Conservation (phyloP, 495 filamentous ascomycete genomes). For the Penicillium cosmopolitanum region DNA sequence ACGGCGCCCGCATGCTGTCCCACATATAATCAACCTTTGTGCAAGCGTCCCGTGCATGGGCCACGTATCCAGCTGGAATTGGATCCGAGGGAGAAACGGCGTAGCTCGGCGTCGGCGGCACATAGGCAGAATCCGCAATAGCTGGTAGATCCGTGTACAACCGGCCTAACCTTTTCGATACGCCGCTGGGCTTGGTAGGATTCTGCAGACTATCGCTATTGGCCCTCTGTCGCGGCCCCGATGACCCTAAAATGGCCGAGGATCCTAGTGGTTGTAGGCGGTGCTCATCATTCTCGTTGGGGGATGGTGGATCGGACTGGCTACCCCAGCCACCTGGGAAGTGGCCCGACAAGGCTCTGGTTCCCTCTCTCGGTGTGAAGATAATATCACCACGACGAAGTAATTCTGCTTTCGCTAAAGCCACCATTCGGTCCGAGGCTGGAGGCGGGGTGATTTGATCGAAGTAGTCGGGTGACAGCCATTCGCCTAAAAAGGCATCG, state of each 20-base stretch:
- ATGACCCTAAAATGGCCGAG: not conserved
- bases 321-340: conserved; percentile 69
- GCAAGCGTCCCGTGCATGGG: conserved; percentile 90
- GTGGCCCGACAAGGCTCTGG: conserved; percentile 40
- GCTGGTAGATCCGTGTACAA: conserved; percentile 40
- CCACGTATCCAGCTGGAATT: conserved; percentile 85
- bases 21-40: conserved; percentile 87
- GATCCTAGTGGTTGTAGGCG: conserved; percentile 2
- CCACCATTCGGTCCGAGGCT: conserved; percentile 80
- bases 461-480: conserved; percentile 91
- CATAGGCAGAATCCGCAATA: conserved; percentile 54
- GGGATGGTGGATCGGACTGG: conserved; percentile 25
- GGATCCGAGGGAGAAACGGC: conserved; percentile 77
- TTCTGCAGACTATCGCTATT: conserved; percentile 33
- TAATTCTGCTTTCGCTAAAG: conserved; percentile 82
- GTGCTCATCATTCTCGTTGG: conserved; percentile 31
- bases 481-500: conserved; percentile 94
- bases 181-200: conserved; percentile 18
- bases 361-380: conserved; percentile 27
- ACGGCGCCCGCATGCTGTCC: conserved; percentile 82
- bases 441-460: conserved; percentile 90
- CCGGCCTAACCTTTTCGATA: conserved; percentile 25
- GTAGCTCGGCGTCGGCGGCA: conserved; percentile 78
- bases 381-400: conserved; percentile 65
- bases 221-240: conserved; percentile 34